A percentile compares a stretch with the other conserved stretches of the same genome.
Conservation (phyloP, 1,139 yeast species). For the Taphrina sp. region DNA sequence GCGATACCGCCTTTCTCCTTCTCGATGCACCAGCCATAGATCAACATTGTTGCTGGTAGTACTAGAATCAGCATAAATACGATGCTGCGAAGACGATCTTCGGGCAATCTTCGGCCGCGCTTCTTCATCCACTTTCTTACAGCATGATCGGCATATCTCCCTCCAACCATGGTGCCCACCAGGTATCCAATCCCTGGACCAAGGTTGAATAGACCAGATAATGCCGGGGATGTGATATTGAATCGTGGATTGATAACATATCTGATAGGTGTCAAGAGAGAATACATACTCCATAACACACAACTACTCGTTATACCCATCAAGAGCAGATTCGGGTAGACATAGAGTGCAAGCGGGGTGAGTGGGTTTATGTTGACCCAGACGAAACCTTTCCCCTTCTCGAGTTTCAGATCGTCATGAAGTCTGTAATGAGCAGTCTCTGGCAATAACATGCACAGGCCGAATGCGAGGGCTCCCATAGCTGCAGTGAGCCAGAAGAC, state of each 20-base stretch:
- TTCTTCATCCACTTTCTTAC: slow-evolving; percentile 50
- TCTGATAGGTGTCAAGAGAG: slow-evolving; percentile 55
- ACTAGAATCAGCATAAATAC: slow-evolving; percentile 47
- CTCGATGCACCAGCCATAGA: slow-evolving; percentile 57
- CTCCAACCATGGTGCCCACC: slow-evolving; percentile 53
- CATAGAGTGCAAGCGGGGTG: slow-evolving; percentile 47
- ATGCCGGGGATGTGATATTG: slow-evolving; percentile 49
- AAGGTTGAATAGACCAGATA: slow-evolving; percentile 54
- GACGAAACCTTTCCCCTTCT: slow-evolving; percentile 44
- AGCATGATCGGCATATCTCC: slow-evolving; percentile 51
- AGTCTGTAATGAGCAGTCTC: slow-evolving; percentile 46
- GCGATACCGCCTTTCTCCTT: slow-evolving; percentile 55
- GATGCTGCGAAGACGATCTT: slow-evolving; percentile 52
- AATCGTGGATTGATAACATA: slow-evolving; percentile 57
- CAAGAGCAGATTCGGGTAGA: slow-evolving; percentile 48
- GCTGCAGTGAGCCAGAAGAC: slow-evolving; percentile 53
- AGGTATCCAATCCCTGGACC: slow-evolving; percentile 57
- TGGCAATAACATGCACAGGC: slow-evolving; percentile 45
- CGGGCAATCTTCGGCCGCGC: slow-evolving; percentile 53
- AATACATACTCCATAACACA: slow-evolving; percentile 52
- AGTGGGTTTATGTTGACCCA: slow-evolving; percentile 51
- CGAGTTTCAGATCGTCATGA: slow-evolving; percentile 10
- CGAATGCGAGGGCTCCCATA: slow-evolving; percentile 44
- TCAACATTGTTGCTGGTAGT: slow-evolving; percentile 48
- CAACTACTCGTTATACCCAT: slow-evolving; percentile 51